Evolutionary conservation across 2,329 filamentous ascomycete genomes (phyloP).

Genomic region (Cladosporium halotolerans): DNA sequence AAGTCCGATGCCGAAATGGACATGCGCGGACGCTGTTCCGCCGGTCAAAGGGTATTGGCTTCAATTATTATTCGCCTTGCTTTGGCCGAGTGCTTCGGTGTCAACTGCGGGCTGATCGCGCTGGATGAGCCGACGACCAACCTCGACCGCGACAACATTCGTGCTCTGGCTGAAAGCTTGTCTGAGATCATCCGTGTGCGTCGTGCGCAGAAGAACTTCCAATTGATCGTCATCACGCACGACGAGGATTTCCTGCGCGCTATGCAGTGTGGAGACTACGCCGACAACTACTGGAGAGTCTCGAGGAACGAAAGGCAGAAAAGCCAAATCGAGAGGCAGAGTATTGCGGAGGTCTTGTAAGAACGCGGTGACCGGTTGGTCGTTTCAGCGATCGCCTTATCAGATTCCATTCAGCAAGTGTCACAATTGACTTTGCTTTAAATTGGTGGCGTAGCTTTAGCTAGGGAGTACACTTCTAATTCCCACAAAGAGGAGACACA

Average conservation of each 20-base stretch:
- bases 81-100: slow-evolving; percentile 90
- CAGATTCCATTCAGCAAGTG: no score
- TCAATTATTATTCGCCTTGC: slow-evolving; percentile 96
- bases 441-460: no score
- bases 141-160: slow-evolving; percentile 90
- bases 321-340: slow-evolving; percentile 68
- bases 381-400: no score
- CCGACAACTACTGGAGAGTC: slow-evolving; percentile 85
- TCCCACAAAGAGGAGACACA: no score
- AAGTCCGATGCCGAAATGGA: slow-evolving; percentile 98
- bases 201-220: slow-evolving; percentile 85
- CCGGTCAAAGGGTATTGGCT: slow-evolving; percentile 92
- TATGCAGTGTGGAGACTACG: slow-evolving; percentile 92
- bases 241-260: slow-evolving; percentile 91
- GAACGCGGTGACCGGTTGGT: no score
- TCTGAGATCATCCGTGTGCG: slow-evolving; percentile 81
- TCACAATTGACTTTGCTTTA: no score
- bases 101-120: slow-evolving; percentile 92
- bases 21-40: slow-evolving; percentile 95
- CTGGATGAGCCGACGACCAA: slow-evolving; percentile 98
- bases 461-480: no score
- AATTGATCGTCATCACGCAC: slow-evolving; percentile 97
- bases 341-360: slow-evolving; percentile 26
- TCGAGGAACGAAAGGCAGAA: slow-evolving; percentile 78
- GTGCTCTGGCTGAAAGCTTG: slow-evolving; percentile 74